Evolutionary conservation across 2,329 filamentous ascomycete species (phyloP).

Genomic region (Clarireedia paspali): DNA sequence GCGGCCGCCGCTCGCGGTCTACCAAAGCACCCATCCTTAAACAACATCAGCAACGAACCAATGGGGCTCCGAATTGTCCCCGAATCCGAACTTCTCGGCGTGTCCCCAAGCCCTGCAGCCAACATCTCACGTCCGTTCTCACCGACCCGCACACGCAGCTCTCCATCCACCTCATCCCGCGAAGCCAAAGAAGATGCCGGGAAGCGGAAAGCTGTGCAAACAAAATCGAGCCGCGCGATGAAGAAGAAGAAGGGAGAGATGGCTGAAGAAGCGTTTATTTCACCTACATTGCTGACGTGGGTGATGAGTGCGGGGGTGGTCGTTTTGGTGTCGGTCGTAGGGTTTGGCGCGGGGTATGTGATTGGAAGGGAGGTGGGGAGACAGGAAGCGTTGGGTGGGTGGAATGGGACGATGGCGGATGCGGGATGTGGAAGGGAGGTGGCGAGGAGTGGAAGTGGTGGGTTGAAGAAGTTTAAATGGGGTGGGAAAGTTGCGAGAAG

Average conservation of each 20-base stretch:
- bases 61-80: slow-evolving; percentile 53
- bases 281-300: slow-evolving; percentile 54
- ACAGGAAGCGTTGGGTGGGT: slow-evolving; percentile 38
- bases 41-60: slow-evolving; percentile 18
- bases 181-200: slow-evolving; percentile 12
- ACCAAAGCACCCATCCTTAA: slow-evolving; percentile 47
- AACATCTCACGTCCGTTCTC: slow-evolving; percentile 24
- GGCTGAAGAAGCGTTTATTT: slow-evolving; percentile 36
- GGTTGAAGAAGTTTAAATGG: slow-evolving; percentile 26
- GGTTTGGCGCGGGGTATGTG: slow-evolving; percentile 62
- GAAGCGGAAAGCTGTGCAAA: slow-evolving; percentile 21
- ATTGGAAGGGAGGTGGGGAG: slow-evolving; percentile 59
- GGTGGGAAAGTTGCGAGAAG: slow-evolving; percentile 22
- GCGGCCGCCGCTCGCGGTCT: slow-evolving; percentile 82
- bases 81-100: slow-evolving; percentile 49
- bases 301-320: slow-evolving; percentile 60
- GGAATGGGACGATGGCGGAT: slow-evolving; percentile 19
- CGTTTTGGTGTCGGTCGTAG: slow-evolving; percentile 59
- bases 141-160: slow-evolving; percentile 15
- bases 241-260: slow-evolving; percentile 40
- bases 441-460: slow-evolving; percentile 16
- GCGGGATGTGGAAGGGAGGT: slow-evolving; percentile 24
- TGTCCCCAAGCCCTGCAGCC: slow-evolving; percentile 22
- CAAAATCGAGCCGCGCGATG: slow-evolving; percentile 33
- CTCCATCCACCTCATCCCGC: slow-evolving; percentile 19